Percentiles rank a stretch among this genome's conserved stretches.
Conservation (phyloP, 1,284 basidiomycete species). For the Cutaneotrichosporon arboriforme region DNA sequence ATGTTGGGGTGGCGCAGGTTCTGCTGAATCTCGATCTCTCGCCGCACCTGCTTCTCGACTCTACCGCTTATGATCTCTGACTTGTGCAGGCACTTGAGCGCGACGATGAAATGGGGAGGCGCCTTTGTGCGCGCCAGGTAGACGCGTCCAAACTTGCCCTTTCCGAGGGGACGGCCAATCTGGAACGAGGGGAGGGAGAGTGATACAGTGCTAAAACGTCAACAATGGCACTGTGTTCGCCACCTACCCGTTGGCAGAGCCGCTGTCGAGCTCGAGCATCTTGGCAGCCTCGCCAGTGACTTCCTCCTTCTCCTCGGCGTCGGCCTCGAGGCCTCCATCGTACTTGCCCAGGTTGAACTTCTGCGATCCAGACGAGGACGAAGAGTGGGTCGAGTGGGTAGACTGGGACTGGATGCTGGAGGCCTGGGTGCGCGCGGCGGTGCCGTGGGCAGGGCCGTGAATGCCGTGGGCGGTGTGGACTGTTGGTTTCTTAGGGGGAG, state of each 20-base stretch:
- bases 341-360: conserved; percentile 67
- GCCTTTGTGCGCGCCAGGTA: conserved; percentile 95
- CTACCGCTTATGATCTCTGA: conserved; percentile 82
- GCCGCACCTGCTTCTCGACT: conserved; percentile 91
- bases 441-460: conserved; percentile 25
- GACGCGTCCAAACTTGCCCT: conserved; percentile 97
- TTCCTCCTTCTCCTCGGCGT: conserved; percentile 54
- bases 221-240: neutral
- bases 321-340: conserved; percentile 77
- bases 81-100: conserved; percentile 96
- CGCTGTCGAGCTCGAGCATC: conserved; percentile 71
- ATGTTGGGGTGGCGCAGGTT: conserved; percentile 95
- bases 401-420: conserved; percentile 1
- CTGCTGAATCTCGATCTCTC: conserved; percentile 98
- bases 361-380: neutral
- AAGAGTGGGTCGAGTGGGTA: neutral
- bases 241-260: conserved; percentile 56
- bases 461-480: conserved; percentile 11
- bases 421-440: conserved; percentile 18
- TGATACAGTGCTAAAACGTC: conserved; percentile 48
- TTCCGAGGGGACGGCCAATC: conserved; percentile 91
- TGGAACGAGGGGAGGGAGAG: conserved; percentile 73
- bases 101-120: conserved; percentile 85
- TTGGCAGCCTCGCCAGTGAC: conserved; percentile 68
- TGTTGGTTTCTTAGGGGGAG: neutral